A percentile compares a stretch with the other conserved stretches of the same genome.
phyloP scores from a whole-genome alignment of 805 yeast species.

The Kluyveromyces nonfermentans region DNA sequence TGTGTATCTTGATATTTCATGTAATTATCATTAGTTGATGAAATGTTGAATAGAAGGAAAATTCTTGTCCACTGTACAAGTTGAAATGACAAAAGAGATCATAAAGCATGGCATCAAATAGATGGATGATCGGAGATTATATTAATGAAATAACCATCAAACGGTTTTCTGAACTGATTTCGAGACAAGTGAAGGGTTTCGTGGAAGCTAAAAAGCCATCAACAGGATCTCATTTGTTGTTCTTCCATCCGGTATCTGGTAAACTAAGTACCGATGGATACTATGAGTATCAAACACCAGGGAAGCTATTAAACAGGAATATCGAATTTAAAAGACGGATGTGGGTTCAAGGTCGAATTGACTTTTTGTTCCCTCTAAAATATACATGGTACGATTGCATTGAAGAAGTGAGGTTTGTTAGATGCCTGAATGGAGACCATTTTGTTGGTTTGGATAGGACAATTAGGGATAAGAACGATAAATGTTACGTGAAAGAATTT shows the following conservation, averaged over 20 bases:
- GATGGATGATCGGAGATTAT: neutral
- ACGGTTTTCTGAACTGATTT: neutral
- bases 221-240: conserved; percentile 41
- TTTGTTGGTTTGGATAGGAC: conserved; percentile 50
- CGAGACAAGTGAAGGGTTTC: neutral
- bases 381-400: conserved; percentile 37
- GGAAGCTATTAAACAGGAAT: conserved; percentile 11
- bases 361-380: conserved; percentile 30
- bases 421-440: conserved; percentile 29
- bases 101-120: neutral
- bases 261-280: conserved; percentile 65
- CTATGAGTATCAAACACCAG: conserved; percentile 68
- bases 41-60: neutral
- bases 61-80: neutral
- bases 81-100: no score
- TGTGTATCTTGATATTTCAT: no score
- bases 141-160: neutral
- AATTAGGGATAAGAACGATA: conserved; percentile 26
- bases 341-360: conserved; percentile 71
- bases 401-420: conserved; percentile 42
- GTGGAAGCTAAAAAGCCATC: neutral
- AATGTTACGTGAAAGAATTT: conserved; percentile 37
- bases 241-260: conserved; percentile 47
- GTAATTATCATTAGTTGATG: no score
- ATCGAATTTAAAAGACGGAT: conserved; percentile 46